Evolutionary conservation across 2,329 filamentous ascomycete species (phyloP).

Genomic region (Colletotrichum zoysiae): DNA sequence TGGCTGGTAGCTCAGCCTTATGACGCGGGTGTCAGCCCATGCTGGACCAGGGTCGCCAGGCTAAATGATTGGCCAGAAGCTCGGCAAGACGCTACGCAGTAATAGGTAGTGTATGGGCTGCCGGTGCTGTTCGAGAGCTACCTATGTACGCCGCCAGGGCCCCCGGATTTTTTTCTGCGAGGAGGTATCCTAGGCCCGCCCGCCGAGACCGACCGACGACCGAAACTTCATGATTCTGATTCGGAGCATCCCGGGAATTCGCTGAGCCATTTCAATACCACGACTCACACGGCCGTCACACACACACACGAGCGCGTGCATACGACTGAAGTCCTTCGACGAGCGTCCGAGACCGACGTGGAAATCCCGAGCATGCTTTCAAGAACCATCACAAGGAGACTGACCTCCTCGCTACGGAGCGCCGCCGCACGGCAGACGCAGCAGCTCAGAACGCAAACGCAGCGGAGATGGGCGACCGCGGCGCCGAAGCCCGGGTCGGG

Average conservation of each 20-base stretch:
- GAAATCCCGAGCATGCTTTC: constrained; percentile 30
- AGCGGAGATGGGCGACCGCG: constrained; percentile 64
- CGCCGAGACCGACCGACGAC: constrained; percentile 30
- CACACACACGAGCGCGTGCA: no score
- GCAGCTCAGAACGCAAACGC: constrained; percentile 42
- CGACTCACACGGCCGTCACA: background rate
- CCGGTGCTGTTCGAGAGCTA: background rate
- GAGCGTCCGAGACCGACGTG: no score
- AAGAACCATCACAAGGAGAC: constrained; percentile 32
- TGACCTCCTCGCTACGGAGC: constrained; percentile 33
- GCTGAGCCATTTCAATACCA: background rate
- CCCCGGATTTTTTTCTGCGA: background rate
- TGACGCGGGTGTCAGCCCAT: constrained; percentile 30
- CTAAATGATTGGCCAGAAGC: constrained; percentile 29
- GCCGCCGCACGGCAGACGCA: constrained; percentile 25
- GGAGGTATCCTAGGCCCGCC: constrained; percentile 27
- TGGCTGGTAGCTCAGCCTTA: constrained; percentile 35
- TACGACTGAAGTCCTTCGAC: background rate
- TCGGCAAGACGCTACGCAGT: background rate
- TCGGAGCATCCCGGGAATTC: constrained; percentile 33
- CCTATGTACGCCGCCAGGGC: background rate
- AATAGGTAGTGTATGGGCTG: background rate
- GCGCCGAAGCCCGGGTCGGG: constrained; percentile 71
- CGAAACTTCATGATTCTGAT: constrained; percentile 33
- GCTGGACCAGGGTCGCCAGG: background rate